Evolutionary conservation across 2,329 filamentous ascomycete genomes (phyloP).

Genomic region (Fusarium sp.): DNA sequence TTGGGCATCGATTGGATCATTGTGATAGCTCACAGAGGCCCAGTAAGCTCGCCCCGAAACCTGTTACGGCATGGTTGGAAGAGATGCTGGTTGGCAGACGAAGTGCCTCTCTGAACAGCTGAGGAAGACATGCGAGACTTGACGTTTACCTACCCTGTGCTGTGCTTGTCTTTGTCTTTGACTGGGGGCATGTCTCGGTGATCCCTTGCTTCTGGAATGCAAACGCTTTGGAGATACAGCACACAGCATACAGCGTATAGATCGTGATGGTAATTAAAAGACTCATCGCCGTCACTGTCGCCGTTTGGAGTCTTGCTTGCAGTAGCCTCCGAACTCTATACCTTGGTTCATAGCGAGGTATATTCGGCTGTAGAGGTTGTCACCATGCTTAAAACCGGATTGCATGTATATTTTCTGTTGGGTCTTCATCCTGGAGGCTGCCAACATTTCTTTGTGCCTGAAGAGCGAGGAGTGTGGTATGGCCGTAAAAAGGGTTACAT

Average conservation of each 20-base stretch:
- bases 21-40: constrained; percentile 28
- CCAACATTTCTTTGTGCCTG: constrained; percentile 22
- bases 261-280: neutral
- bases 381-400: neutral
- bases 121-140: neutral
- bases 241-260: neutral
- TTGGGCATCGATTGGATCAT: constrained; percentile 20
- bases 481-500: constrained; percentile 25
- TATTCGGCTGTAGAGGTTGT: constrained; percentile 4
- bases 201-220: constrained; percentile 27
- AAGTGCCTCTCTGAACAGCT: neutral
- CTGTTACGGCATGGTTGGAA: neutral
- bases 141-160: neutral
- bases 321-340: constrained; percentile 9
- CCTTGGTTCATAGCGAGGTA: neutral
- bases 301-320: neutral
- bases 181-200: constrained; percentile 3
- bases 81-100: neutral
- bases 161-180: constrained; percentile 17
- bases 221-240: constrained; percentile 19
- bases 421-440: constrained; percentile 13
- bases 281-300: neutral
- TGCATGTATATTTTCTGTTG: constrained; percentile 24
- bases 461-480: constrained; percentile 7
- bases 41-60: constrained; percentile 8